Conservation (phyloP, 345 rosid genomes). For the Syzygium aromaticum region DNA sequence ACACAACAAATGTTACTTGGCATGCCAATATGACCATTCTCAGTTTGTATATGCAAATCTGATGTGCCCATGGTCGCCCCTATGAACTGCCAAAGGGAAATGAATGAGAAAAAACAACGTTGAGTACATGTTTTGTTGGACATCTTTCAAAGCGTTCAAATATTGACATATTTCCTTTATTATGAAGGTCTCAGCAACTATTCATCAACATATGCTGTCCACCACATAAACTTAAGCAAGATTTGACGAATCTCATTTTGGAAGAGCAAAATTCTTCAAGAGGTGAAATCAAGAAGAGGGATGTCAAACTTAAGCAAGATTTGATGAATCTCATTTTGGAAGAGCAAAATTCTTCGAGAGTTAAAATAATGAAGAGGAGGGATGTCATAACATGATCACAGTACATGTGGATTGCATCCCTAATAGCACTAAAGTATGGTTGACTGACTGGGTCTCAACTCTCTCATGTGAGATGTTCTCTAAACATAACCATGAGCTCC, state of each 20-base stretch:
- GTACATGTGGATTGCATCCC: neutral
- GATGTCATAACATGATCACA: neutral
- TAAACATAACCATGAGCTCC: neutral
- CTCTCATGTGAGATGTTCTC: neutral
- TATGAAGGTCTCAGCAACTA: neutral
- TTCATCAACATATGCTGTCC: neutral
- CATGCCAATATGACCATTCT: conserved; percentile 72
- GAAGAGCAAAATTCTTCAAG: neutral
- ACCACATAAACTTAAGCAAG: neutral
- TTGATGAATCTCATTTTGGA: neutral
- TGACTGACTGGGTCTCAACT: neutral
- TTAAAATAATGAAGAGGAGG: neutral
- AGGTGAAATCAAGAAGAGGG: neutral
- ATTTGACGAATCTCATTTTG: neutral
- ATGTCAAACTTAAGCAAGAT: neutral
- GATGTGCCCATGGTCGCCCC: conserved; percentile 91
- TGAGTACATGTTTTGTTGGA: neutral
- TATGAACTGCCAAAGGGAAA: conserved; percentile 49
- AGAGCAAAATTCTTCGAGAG: neutral
- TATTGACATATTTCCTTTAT: neutral
- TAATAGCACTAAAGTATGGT: neutral
- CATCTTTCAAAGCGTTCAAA: neutral
- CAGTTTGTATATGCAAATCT: conserved; percentile 73
- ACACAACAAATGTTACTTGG: conserved; percentile 89
- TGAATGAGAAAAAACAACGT: neutral